Evolutionary conservation across 768 basidiomycete species (phyloP).

Genomic region (Phanerochaete sordida): DNA sequence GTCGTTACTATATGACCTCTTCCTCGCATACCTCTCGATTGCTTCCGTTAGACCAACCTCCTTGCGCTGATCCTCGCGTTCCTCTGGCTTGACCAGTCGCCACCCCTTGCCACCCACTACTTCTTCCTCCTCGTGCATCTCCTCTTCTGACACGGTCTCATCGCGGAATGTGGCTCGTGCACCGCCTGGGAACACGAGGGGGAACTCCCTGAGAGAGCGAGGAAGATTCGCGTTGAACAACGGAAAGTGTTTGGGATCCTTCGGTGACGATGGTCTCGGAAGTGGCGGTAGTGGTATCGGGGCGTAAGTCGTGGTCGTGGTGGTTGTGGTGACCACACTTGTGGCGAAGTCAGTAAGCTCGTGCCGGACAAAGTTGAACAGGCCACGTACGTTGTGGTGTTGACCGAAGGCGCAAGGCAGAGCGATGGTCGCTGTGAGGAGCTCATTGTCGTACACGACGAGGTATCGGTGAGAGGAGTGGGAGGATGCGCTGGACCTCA

Average conservation of each 20-base stretch:
- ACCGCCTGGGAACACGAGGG: conserved; percentile 78
- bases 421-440: conserved; percentile 62
- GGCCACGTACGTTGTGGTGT: conserved; percentile 72
- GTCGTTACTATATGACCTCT: conserved; percentile 51
- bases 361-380: conserved; percentile 1
- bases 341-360: conserved; percentile 1
- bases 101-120: conserved; percentile 65
- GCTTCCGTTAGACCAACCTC: conserved; percentile 73
- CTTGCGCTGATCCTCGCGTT: conserved; percentile 43
- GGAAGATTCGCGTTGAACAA: conserved; percentile 75
- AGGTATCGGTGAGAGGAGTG: not conserved
- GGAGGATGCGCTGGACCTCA: not conserved
- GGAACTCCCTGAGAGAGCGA: conserved; percentile 66
- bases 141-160: conserved; percentile 57
- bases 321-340: conserved; percentile 89
- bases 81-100: conserved; percentile 70
- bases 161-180: conserved; percentile 77
- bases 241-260: conserved; percentile 78
- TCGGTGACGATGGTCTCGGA: conserved; percentile 66
- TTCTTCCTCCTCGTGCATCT: conserved; percentile 72
- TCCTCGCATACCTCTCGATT: conserved; percentile 73
- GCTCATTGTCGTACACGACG: conserved; percentile 46
- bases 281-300: conserved; percentile 80
- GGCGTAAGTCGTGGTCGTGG: conserved; percentile 85
- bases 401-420: conserved; percentile 76